Evolutionary conservation across 371 early-diverging fungal species (phyloP), one percentile per base, ranked within the genome.

Genomic region (Polyrhizophydium stewartii): DNA sequence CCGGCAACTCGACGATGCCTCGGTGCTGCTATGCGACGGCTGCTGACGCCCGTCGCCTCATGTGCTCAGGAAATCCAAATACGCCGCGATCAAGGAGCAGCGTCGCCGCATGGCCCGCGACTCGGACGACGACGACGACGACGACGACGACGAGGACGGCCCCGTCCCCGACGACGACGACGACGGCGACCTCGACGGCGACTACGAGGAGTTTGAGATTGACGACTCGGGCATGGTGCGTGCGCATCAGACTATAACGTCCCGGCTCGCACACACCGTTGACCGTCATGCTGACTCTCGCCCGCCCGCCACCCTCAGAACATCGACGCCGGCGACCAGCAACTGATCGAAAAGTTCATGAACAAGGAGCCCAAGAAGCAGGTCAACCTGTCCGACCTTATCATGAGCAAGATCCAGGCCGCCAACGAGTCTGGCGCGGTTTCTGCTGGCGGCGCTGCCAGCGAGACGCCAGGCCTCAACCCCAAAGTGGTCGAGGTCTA

Each of bases 401-500:
- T 97, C 72, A 90, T 93, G 91, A 87, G 87, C 60, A 95, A 95
- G 78, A 93, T 96, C 63, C 81, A 89, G 60, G 86, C 61, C 6
- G 63, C 66, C 31, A 61, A 66, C 22, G 70, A 51, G 12, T 49
- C 21, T 25, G 53, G 53, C 10, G 21, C 32, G 53, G 6, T 3
- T 13, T 9, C 53, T 2, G 53, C 10, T 28, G 53, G 3, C 28
- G 28, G 17, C 28, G 9, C 9, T 7, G 12, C 6, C 27, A 6
- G 24, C 12, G 2, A 27, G 28, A 61, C 62, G 24, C 64, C 73
- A 9, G 73, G 81, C 6, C 62, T 93, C 65, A 87, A 93, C 69
- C 91, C 93, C 41, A 96, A 96, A 74, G 86, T 98, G 19, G 83
- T 92, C 38, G 92, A 95, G 72, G 97, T 94, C 35, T 98, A 98